phyloP scores from a whole-genome alignment of 2,329 filamentous ascomycete species.

The Mariannaea sp. region DNA sequence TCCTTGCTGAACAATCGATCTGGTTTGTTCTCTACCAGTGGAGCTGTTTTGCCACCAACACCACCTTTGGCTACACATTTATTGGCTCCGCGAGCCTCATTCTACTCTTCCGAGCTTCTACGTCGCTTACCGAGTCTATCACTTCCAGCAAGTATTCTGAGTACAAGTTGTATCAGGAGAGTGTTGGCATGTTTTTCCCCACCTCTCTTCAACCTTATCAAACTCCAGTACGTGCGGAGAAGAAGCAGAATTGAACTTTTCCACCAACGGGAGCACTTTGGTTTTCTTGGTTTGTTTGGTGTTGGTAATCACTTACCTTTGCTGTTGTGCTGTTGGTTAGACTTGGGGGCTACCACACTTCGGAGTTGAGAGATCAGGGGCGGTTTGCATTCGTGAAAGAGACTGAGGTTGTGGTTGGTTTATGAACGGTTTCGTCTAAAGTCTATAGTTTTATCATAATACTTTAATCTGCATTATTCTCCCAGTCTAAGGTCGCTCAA shows the following conservation, averaged over 20 bases:
- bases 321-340: background rate
- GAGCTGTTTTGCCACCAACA: slow-evolving; percentile 75
- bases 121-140: slow-evolving; percentile 83
- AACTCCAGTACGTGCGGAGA: slow-evolving; percentile 43
- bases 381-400: background rate
- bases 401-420: too few species aligned
- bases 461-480: slow-evolving; percentile 30
- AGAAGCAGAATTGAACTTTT: slow-evolving; percentile 38
- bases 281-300: background rate
- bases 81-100: slow-evolving; percentile 72
- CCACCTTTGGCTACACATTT: slow-evolving; percentile 77
- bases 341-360: background rate
- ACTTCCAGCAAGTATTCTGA: slow-evolving; percentile 84
- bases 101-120: slow-evolving; percentile 86
- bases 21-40: slow-evolving; percentile 91
- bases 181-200: slow-evolving; percentile 85
- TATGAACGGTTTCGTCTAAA: background rate
- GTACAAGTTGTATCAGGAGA: slow-evolving; percentile 81
- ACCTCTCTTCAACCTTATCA: slow-evolving; percentile 52
- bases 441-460: slow-evolving; percentile 29
- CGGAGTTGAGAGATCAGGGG: background rate
- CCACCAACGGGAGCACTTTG: background rate
- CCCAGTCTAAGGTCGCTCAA: slow-evolving; percentile 70
- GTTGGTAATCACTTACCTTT: background rate
- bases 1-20: slow-evolving; percentile 86